Conservation (phyloP, 345 rosid species). For the Citrus trifoliata region DNA sequence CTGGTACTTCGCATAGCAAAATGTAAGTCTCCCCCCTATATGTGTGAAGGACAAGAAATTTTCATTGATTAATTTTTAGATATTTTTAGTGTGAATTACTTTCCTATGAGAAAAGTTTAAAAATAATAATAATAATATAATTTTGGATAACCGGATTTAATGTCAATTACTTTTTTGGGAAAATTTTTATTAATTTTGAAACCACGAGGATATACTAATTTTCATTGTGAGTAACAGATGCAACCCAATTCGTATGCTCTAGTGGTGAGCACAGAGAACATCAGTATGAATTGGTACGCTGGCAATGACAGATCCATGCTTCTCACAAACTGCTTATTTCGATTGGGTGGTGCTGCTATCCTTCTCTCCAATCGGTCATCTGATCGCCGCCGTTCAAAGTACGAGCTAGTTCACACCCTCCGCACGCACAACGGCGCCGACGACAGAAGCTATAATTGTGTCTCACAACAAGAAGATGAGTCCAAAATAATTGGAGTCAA, state of each 20-base stretch:
- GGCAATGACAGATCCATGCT: conserved; percentile 62
- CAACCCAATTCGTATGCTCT: conserved; percentile 50
- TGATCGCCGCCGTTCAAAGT: conserved; percentile 40
- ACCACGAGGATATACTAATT: background rate
- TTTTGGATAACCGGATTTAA: background rate
- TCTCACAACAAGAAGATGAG: conserved; percentile 54
- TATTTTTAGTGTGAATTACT: background rate
- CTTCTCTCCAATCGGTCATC: conserved; percentile 48
- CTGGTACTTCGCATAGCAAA: no score
- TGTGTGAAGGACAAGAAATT: no score
- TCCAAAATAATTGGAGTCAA: conserved; percentile 34
- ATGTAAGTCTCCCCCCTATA: no score
- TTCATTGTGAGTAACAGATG: conserved; percentile 23
- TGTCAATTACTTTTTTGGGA: no score
- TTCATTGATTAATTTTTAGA: background rate
- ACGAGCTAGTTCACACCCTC: conserved; percentile 50
- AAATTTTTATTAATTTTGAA: no score
- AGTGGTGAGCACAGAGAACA: conserved; percentile 58
- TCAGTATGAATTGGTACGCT: conserved; percentile 38
- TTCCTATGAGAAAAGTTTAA: background rate
- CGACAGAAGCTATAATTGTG: conserved; percentile 47
- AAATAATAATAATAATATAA: no score
- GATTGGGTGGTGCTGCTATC: conserved; percentile 51
- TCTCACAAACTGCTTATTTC: conserved; percentile 51
- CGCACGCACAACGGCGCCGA: conserved; percentile 60